Base-by-base conservation (phyloP, 139 green algal species). In the Chlorella ohadii region DNA sequence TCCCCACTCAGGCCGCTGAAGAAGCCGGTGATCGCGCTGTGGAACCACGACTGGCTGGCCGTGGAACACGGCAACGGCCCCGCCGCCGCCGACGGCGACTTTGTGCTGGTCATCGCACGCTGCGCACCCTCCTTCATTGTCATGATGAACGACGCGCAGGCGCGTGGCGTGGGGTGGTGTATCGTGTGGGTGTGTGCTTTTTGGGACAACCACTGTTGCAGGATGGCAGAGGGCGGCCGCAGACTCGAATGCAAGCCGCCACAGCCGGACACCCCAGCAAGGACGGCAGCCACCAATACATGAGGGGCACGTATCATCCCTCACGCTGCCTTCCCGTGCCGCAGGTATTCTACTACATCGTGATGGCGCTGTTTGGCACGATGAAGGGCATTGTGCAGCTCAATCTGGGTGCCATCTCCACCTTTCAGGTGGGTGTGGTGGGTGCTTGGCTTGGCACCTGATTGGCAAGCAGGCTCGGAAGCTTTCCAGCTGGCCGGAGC, bases 331-430 rank as follows among this genome's bases (percentile, higher is more conserved):
- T 56, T 55, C 74, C 34, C 27, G 39, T 1, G 17, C 22, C 36
- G 51, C 83, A 87, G 84, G 55, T 91, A 0, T 90, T 90, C n/a
- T 90, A 90, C 75, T 87, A 87, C 41, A 47, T 90, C 23, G 59
- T 85, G 22, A 68, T 74, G 59, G 65, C 85, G 36, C 25, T 87
- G 34, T 87, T 91, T 67, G 87, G 87, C 80, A 31, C 67, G 16
- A 63, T 90, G n/a, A 90, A 91, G 76, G 87, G 87, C 31, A 79
- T 90, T 9, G 81, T 91, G 57, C 77, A 90, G 81, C 87, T 91
- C 57, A 91, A 91, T 63, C 73, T 91, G 72, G 87, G 87, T 28
- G 70, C 59, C 20, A 78, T 91, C 25, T 75, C 79, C 41, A 88
- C 81, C 38, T 91, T 91, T 67, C 84, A 88, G 83, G 79, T 78